Evolutionary conservation across 495 filamentous ascomycete species (phyloP).

Genomic region (Hypoxylon intermedium): DNA sequence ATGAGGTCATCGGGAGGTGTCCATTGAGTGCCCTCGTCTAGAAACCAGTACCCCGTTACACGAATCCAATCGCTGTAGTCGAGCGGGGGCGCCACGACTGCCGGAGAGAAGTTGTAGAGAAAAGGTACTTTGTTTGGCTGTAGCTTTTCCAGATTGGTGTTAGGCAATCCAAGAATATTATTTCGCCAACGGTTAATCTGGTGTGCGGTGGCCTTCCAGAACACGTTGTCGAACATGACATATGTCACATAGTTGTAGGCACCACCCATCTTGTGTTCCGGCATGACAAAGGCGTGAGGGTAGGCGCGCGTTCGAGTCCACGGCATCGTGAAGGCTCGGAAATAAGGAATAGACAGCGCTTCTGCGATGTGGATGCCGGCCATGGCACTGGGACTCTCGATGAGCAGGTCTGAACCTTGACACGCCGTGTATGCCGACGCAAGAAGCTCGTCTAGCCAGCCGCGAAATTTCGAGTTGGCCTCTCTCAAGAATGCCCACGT

Average conservation of each 20-base stretch:
- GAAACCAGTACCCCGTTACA: constrained; percentile 97
- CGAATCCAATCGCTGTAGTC: constrained; percentile 98
- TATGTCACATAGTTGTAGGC: constrained; percentile 95
- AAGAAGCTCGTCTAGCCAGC: constrained; percentile 90
- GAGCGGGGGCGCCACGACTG: constrained; percentile 87
- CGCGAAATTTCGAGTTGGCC: constrained; percentile 86
- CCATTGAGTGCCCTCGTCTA: constrained; percentile 82
- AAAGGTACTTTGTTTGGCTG: constrained; percentile 97
- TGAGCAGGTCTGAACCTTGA: constrained; percentile 85
- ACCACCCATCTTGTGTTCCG: constrained; percentile 91
- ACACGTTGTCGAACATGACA: constrained; percentile 95
- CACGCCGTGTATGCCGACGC: constrained; percentile 85
- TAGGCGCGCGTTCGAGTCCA: constrained; percentile 97
- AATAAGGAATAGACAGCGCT: constrained; percentile 91
- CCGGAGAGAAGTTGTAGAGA: constrained; percentile 95
- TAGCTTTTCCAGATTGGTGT: constrained; percentile 86
- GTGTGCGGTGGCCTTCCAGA: constrained; percentile 90
- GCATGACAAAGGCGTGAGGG: constrained; percentile 96
- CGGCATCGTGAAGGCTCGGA: constrained; percentile 98
- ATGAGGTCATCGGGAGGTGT: constrained; percentile 74
- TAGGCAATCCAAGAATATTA: constrained; percentile 75
- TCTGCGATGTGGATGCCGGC: constrained; percentile 99
- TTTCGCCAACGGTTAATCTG: constrained; percentile 95
- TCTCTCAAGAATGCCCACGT: constrained; percentile 89
- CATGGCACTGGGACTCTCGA: constrained; percentile 98